Evolutionary conservation across 371 early-diverging fungal species (phyloP), one percentile per base, ranked within the genome.

Genomic region (Scutellospora calospora): DNA sequence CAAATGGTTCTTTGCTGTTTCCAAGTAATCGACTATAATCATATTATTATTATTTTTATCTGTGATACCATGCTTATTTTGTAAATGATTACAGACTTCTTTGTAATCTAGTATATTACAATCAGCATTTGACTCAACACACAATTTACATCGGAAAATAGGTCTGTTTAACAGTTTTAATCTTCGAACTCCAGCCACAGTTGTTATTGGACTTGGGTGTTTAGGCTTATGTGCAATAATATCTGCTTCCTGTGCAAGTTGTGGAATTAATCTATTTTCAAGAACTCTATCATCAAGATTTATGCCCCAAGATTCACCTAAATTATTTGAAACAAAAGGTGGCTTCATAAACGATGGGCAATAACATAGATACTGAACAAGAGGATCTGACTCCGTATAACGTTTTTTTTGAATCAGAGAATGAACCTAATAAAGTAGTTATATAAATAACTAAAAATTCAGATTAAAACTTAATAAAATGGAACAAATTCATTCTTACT

Each of bases 261-360:
- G n/a, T n/a, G 74, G 74, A 20, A 74, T 74, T 9, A 74, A 25
- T 38, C 11, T 25, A 18, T 51, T 27, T 29, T 31, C 55, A 3
- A 74, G 55, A 22, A 54, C 51, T 27, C 25, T 57, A 20, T 55
- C n/a, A n/a, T n/a, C n/a, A n/a, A n/a, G n/a, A n/a, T n/a, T n/a
- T n/a, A n/a, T 14, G 5, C 9, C 25, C 74, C 55, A 74, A 29
- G 69, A 45, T 41, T 41, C 6, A 16, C 29, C 18, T 41, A 12
- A 6, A 68, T 74, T 54, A 11, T 5, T 20, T 35, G 25, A 33
- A 54, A 45, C 5, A 45, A 51, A 71, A 20, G 71, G 49, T 51
- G 74, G 74, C 31, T 18, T 51, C 54, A 54, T 74, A 31, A 55
- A 74, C n/a, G 74, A 74, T 31, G 18, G 52, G n/a, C 74, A 74